These are phyloP conservation scores for Pythium oligandrum DNA, from an alignment of 352 stramenopile species.

Conservation along the genomic window DNA sequence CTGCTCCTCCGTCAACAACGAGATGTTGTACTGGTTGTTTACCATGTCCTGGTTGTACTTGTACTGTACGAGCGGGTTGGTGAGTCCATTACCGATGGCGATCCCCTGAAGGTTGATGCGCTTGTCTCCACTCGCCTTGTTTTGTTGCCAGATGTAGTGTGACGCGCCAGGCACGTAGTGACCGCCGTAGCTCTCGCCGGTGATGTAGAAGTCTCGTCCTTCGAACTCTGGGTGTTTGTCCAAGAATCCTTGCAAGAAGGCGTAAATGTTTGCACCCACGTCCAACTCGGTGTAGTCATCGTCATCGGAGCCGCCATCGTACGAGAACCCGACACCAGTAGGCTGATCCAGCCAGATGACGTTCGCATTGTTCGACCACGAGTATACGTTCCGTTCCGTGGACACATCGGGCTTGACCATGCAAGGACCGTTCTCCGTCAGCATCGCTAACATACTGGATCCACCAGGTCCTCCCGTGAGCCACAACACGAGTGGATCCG, in stretches of 20 bases:
- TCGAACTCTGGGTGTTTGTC: slow-evolving; percentile 27
- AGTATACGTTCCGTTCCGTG: slow-evolving; percentile 19
- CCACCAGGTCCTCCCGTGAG: slow-evolving; percentile 34
- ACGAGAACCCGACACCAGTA: slow-evolving; percentile 16
- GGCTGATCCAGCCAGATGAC: too few species aligned
- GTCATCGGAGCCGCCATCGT: slow-evolving; percentile 15
- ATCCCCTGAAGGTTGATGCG: slow-evolving; percentile 29
- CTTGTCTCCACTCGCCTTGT: slow-evolving; percentile 4
- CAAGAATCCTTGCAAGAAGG: slow-evolving; percentile 29
- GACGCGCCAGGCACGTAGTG: slow-evolving; percentile 31
- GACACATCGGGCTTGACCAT: slow-evolving; percentile 15
- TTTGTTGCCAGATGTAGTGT: too few species aligned
- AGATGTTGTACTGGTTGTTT: slow-evolving; percentile 27
- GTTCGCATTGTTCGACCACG: slow-evolving; percentile 34
- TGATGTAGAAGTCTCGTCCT: slow-evolving; percentile 23
- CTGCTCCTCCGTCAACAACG: slow-evolving; percentile 10
- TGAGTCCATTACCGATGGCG: too few species aligned
- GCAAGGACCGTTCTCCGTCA: slow-evolving; percentile 31
- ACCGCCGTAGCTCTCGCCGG: too few species aligned
- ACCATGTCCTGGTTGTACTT: slow-evolving; percentile 22
- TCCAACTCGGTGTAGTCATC: slow-evolving; percentile 24
- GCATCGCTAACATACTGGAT: slow-evolving; percentile 25
- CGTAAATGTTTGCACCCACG: slow-evolving; percentile 29
- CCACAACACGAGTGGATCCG: slow-evolving; percentile 35
- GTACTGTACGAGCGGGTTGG: slow-evolving; percentile 22